Percentiles rank a stretch among this genome's conserved stretches.
These are phyloP conservation scores for Kurtzmaniella fragi DNA, from an alignment of 805 yeast genomes.

Conservation along the genomic window DNA sequence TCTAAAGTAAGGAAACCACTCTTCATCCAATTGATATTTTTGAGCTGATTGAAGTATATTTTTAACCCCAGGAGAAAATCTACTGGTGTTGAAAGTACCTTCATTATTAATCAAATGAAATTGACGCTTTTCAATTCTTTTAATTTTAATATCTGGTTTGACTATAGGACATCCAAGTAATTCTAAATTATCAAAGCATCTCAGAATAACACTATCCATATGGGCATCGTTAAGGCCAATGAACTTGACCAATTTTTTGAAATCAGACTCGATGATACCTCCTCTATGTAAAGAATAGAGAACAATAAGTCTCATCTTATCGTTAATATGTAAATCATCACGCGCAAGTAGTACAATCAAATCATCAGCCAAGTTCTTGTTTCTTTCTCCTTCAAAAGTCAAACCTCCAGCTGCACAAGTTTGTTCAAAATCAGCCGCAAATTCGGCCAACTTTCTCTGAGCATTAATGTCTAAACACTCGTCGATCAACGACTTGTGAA, in stretches of 20 bases:
- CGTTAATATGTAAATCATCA: constrained; percentile 48
- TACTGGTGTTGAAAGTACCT: constrained; percentile 57
- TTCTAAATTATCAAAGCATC: constrained; percentile 35
- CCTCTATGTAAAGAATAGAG: constrained; percentile 78
- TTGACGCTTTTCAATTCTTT: constrained; percentile 44
- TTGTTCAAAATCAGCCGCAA: constrained; percentile 81
- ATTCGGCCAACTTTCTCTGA: constrained; percentile 54
- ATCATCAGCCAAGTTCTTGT: constrained; percentile 55
- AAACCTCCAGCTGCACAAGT: constrained; percentile 68
- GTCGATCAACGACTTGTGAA: constrained; percentile 59
- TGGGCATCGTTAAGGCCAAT: constrained; percentile 41
- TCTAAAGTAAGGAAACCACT: constrained; percentile 65
- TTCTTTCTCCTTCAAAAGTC: constrained; percentile 61
- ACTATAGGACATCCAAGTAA: constrained; percentile 55
- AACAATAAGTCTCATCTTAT: constrained; percentile 70
- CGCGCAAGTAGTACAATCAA: constrained; percentile 52
- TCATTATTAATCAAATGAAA: constrained; percentile 53
- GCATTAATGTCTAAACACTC: constrained; percentile 60
- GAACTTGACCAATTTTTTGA: constrained; percentile 59
- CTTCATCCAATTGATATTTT: constrained; percentile 49
- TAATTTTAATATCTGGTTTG: constrained; percentile 34
- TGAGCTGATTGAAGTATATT: constrained; percentile 50
- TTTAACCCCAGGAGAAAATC: constrained; percentile 69
- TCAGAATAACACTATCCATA: constrained; percentile 55
- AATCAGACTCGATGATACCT: constrained; percentile 72